Conservation (phyloP, 164 flowering plant species). For the Cinnamomum micranthum region DNA sequence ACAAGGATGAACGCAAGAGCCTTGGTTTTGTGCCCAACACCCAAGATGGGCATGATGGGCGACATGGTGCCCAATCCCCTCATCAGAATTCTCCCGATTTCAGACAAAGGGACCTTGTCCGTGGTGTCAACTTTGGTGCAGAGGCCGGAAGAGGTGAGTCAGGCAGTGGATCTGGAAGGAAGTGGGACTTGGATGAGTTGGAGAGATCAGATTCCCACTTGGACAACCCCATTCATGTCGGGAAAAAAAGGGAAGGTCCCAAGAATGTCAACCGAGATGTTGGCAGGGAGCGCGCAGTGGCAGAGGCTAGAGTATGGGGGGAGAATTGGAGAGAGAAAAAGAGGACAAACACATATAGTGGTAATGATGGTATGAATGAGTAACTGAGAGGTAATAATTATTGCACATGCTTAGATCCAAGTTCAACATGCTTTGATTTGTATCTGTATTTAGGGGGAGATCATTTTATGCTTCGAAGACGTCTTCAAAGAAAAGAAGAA, state of each 20-base stretch:
- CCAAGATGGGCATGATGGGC: conserved; percentile 40
- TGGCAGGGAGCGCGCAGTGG: conserved; percentile 79
- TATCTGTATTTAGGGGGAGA: neutral
- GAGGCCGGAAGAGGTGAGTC: conserved; percentile 45
- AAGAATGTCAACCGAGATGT: conserved; percentile 54
- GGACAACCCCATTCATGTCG: conserved; percentile 9
- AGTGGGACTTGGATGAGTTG: conserved; percentile 52
- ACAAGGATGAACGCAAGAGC: conserved; percentile 44
- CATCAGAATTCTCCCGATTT: conserved; percentile 31
- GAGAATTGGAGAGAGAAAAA: conserved; percentile 77
- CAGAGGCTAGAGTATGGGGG: conserved; percentile 91
- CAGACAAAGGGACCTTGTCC: neutral
- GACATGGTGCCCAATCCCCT: conserved; percentile 52
- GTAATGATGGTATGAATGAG: conserved; percentile 61
- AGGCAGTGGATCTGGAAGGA: conserved; percentile 70
- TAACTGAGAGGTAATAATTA: conserved; percentile 9
- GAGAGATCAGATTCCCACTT: conserved; percentile 54
- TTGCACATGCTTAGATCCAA: neutral
- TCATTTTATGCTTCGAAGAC: neutral
- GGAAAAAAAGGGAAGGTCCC: conserved; percentile 36
- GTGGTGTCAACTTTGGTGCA: conserved; percentile 6
- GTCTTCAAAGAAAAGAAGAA: neutral
- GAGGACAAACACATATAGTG: conserved; percentile 44
- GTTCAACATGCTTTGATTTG: neutral
- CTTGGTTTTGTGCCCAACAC: conserved; percentile 39